These are phyloP conservation scores for Maudiozyma barnettii DNA, from an alignment of 805 yeast genomes.

Conservation along the genomic window DNA sequence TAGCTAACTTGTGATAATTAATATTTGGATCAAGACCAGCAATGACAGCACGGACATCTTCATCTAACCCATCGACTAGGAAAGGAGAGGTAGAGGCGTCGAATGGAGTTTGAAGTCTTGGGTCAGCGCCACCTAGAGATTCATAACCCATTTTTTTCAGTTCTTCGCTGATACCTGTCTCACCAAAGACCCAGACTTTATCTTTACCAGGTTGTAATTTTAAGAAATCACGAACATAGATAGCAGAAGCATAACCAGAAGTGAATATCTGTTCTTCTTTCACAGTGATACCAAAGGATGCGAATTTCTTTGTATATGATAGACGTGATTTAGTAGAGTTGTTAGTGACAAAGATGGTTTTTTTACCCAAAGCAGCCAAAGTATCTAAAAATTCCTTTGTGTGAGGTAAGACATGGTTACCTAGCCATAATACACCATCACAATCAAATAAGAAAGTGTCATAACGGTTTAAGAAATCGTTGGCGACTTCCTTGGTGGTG, in stretches of 20 bases:
- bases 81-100: constrained; percentile 47
- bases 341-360: constrained; percentile 84
- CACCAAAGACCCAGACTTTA: constrained; percentile 87
- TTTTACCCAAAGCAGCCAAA: constrained; percentile 46
- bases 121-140: constrained; percentile 78
- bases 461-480: constrained; percentile 48
- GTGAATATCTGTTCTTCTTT: constrained; percentile 71
- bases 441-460: constrained; percentile 92
- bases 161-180: constrained; percentile 76
- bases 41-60: constrained; percentile 74
- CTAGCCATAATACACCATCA: constrained; percentile 96
- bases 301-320: constrained; percentile 69
- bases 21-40: constrained; percentile 74
- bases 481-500: constrained; percentile 37
- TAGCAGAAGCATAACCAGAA: constrained; percentile 84
- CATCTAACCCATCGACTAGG: constrained; percentile 44
- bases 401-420: constrained; percentile 68
- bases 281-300: constrained; percentile 39
- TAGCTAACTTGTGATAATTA: constrained; percentile 74
- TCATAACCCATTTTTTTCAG: constrained; percentile 62
- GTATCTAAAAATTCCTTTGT: constrained; percentile 66
- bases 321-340: constrained; percentile 85
- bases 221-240: constrained; percentile 68
- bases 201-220: constrained; percentile 58
- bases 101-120: constrained; percentile 43